Evolutionary conservation across 2,329 filamentous ascomycete genomes (phyloP).

Genomic region (Boeremia lycopersici): DNA sequence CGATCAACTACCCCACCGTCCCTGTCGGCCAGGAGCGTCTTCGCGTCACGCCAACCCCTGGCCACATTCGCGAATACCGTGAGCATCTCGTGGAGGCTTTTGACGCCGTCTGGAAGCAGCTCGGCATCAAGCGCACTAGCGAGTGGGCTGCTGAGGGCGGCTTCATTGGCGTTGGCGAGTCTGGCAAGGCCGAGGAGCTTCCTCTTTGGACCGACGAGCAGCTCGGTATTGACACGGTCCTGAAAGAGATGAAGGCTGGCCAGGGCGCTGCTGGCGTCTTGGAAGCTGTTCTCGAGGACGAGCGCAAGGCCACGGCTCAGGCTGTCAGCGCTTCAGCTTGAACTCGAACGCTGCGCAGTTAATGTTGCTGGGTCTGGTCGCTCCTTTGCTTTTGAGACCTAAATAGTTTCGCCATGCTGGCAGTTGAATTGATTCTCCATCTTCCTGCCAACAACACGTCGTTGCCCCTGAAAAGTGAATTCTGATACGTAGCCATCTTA

Average conservation of each 20-base stretch:
- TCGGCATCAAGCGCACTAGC: slow-evolving; percentile 89
- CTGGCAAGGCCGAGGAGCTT: slow-evolving; percentile 62
- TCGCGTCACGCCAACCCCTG: slow-evolving; percentile 93
- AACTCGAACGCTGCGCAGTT: not conserved
- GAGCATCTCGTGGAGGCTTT: slow-evolving; percentile 84
- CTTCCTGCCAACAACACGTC: slow-evolving; percentile 2
- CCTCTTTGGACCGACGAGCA: slow-evolving; percentile 94
- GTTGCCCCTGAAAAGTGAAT: not conserved
- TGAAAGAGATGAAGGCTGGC: slow-evolving; percentile 60
- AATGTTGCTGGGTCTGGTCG: slow-evolving; percentile 32
- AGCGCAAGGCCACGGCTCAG: slow-evolving; percentile 51
- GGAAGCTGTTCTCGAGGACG: slow-evolving; percentile 55
- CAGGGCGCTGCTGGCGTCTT: slow-evolving; percentile 54
- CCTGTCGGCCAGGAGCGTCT: slow-evolving; percentile 97
- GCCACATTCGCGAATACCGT: slow-evolving; percentile 83
- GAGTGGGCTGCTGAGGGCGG: slow-evolving; percentile 91
- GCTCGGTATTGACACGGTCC: slow-evolving; percentile 69
- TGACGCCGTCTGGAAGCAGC: slow-evolving; percentile 84
- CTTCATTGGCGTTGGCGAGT: slow-evolving; percentile 90
- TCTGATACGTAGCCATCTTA: too few species aligned
- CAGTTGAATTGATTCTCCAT: slow-evolving; percentile 12
- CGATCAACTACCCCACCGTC: slow-evolving; percentile 98
- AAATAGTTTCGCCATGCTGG: slow-evolving; percentile 6
- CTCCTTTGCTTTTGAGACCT: slow-evolving; percentile 40
- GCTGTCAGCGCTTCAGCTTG: slow-evolving; percentile 52